Evolutionary conservation across 2,329 filamentous ascomycete species (phyloP).

Genomic region (Calonectria honghensis): DNA sequence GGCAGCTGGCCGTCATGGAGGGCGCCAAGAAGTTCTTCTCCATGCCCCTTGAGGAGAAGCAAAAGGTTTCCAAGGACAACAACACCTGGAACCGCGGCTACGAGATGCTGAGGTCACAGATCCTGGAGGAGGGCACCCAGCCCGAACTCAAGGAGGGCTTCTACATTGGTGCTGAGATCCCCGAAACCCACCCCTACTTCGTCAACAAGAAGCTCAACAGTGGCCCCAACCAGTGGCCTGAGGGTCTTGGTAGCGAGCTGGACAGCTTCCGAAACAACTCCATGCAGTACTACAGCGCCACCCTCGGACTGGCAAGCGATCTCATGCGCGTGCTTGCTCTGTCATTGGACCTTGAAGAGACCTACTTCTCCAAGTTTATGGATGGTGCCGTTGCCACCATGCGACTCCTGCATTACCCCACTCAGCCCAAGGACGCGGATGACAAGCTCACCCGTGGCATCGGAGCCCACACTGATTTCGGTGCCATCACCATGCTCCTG

Average conservation of each 20-base stretch:
- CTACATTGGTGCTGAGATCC: slow-evolving; percentile 63
- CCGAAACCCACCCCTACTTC: slow-evolving; percentile 63
- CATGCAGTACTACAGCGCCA: slow-evolving; percentile 63
- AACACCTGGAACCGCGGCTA: slow-evolving; percentile 69
- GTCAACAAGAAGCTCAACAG: slow-evolving; percentile 63
- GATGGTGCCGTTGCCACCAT: slow-evolving; percentile 66
- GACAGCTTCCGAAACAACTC: slow-evolving; percentile 61
- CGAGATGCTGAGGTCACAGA: slow-evolving; percentile 68
- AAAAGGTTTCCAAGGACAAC: slow-evolving; percentile 61
- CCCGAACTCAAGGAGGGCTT: slow-evolving; percentile 69
- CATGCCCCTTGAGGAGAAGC: slow-evolving; percentile 67
- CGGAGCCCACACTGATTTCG: slow-evolving; percentile 74
- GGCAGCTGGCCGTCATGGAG: slow-evolving; percentile 64
- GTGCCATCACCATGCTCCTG: slow-evolving; percentile 73
- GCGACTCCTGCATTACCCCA: slow-evolving; percentile 70
- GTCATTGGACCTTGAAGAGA: slow-evolving; percentile 63
- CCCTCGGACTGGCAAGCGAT: slow-evolving; percentile 62
- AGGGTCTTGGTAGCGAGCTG: slow-evolving; percentile 56
- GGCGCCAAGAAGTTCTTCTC: slow-evolving; percentile 68
- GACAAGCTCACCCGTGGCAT: slow-evolving; percentile 60
- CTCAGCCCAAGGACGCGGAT: slow-evolving; percentile 60
- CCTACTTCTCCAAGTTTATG: slow-evolving; percentile 66
- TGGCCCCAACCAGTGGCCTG: slow-evolving; percentile 67
- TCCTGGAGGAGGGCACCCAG: slow-evolving; percentile 64
- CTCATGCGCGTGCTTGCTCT: slow-evolving; percentile 65